Percentiles rank a stretch among this genome's conserved stretches.
Conservation (phyloP, 2,329 filamentous ascomycete species). For the Aspergillus transmontanensis region DNA sequence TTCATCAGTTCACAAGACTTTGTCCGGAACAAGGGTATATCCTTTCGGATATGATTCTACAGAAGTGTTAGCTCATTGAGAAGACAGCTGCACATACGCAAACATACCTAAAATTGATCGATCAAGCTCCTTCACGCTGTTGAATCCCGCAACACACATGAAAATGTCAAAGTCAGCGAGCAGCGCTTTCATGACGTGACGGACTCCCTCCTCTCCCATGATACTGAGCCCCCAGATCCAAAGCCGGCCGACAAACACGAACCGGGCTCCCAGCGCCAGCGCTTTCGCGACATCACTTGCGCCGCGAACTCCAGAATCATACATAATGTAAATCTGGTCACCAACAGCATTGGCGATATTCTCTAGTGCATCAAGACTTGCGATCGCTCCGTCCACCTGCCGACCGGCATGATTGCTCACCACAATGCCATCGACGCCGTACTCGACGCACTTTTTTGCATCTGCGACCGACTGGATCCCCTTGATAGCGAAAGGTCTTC, state of each 20-base stretch:
- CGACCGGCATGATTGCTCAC: constrained; percentile 72
- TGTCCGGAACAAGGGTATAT: constrained; percentile 42
- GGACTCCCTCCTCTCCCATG: constrained; percentile 62
- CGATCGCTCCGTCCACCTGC: constrained; percentile 64
- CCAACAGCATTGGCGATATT: constrained; percentile 58
- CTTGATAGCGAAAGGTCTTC: constrained; percentile 66
- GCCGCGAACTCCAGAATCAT: constrained; percentile 60
- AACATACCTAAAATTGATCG: constrained; percentile 38
- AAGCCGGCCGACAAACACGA: constrained; percentile 63
- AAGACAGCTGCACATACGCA: neutral
- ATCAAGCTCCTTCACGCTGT: constrained; percentile 56
- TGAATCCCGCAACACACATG: constrained; percentile 61
- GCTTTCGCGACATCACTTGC: constrained; percentile 64
- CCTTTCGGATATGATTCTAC: constrained; percentile 48
- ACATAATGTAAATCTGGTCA: constrained; percentile 58
- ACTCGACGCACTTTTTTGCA: constrained; percentile 60
- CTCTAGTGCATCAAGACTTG: constrained; percentile 62
- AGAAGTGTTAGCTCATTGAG: neutral
- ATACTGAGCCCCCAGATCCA: constrained; percentile 64
- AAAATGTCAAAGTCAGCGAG: constrained; percentile 65
- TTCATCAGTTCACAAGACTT: constrained; percentile 20
- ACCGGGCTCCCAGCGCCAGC: constrained; percentile 62
- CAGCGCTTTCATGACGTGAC: constrained; percentile 64
- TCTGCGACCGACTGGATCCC: constrained; percentile 70
- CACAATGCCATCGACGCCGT: constrained; percentile 68